Conservation (phyloP, 2,329 filamentous ascomycete genomes). For the Alternaria sp. region DNA sequence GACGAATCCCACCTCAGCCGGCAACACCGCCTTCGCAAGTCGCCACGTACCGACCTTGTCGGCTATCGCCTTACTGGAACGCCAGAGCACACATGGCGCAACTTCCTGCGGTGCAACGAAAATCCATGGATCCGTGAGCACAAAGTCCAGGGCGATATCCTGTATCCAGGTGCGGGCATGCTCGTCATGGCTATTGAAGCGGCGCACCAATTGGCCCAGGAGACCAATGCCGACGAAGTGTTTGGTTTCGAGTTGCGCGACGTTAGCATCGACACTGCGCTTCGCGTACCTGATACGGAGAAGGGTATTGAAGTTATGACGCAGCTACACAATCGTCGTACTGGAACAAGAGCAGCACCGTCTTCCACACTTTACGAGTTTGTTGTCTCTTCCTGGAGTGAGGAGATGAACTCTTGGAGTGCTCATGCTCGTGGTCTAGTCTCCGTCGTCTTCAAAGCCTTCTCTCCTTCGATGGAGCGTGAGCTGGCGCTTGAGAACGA, state of each 20-base stretch:
- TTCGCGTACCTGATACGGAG: conserved; percentile 9
- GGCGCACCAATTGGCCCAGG: not conserved
- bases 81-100: conserved; percentile 12
- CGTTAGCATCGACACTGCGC: conserved; percentile 3
- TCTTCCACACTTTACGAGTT: conserved; percentile 10
- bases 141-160: conserved; percentile 28
- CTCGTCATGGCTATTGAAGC: conserved; percentile 48
- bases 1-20: conserved; percentile 3
- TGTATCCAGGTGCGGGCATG: conserved; percentile 56
- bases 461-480: conserved; percentile 3
- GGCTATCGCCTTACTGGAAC: conserved; percentile 6
- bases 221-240: conserved; percentile 1
- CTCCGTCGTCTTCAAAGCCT: conserved; percentile 1
- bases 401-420: conserved; percentile 5
- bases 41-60: conserved; percentile 6
- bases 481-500: not conserved
- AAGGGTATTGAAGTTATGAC: conserved; percentile 13
- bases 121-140: conserved; percentile 23
- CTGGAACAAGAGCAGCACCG: conserved; percentile 4
- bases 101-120: conserved; percentile 9
- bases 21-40: conserved; percentile 4
- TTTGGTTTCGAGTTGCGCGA: conserved; percentile 4
- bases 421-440: conserved; percentile 4
- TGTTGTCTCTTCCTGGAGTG: conserved; percentile 6
- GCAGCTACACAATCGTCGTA: conserved; percentile 10